Percentiles rank a stretch among this genome's conserved stretches.
Evolutionary conservation across 768 basidiomycete species (phyloP).

Genomic region (Amanita phalloides): DNA sequence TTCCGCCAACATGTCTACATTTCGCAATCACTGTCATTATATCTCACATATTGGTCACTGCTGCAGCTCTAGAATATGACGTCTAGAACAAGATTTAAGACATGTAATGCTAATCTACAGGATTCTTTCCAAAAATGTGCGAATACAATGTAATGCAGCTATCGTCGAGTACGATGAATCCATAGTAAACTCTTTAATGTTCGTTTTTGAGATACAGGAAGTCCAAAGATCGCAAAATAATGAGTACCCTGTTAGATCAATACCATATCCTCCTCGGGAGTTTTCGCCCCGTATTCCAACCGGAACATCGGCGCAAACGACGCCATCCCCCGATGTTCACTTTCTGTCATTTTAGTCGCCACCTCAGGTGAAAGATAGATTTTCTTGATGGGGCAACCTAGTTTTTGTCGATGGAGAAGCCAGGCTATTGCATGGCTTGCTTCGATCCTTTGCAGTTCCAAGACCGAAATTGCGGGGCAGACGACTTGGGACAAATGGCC

Average conservation of each 20-base stretch:
- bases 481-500: constrained; percentile 15
- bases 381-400: constrained; percentile 36
- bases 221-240: not conserved
- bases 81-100: constrained; percentile 1
- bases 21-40: constrained; percentile 1
- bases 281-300: constrained; percentile 26
- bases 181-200: not conserved
- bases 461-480: constrained; percentile 31
- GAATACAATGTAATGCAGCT: not conserved
- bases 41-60: not conserved
- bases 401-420: constrained; percentile 20
- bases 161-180: not conserved
- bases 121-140: not conserved
- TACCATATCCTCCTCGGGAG: constrained; percentile 34
- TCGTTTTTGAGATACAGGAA: not conserved
- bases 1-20: not conserved
- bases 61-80: not conserved
- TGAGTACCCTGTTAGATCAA: not conserved
- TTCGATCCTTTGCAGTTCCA: constrained; percentile 35
- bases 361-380: constrained; percentile 31
- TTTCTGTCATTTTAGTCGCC: constrained; percentile 12
- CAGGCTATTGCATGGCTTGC: constrained; percentile 22
- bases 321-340: constrained; percentile 18
- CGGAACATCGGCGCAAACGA: constrained; percentile 17
- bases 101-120: constrained; percentile 5